Evolutionary conservation across 2,329 filamentous ascomycete genomes (phyloP).

Genomic region (Colletotrichum chrysophilum): DNA sequence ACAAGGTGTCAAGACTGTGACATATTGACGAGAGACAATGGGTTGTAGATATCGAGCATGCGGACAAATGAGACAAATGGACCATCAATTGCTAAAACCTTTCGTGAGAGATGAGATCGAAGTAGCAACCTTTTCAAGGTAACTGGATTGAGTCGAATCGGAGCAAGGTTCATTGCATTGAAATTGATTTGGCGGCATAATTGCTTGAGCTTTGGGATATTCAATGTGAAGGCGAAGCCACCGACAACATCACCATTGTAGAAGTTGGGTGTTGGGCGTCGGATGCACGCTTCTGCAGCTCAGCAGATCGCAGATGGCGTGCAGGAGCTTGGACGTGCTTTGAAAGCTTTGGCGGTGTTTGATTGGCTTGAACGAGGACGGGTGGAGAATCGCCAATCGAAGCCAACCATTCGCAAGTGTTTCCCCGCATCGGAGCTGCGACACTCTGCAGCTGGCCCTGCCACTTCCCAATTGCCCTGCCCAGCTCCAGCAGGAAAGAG

Average conservation of each 20-base stretch:
- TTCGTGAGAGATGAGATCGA: background rate
- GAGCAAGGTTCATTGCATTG: accelerated
- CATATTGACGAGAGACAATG: background rate
- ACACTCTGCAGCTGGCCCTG: conserved; percentile 2
- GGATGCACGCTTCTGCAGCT: background rate
- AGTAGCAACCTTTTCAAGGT: background rate
- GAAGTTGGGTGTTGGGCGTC: background rate
- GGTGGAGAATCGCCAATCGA: background rate
- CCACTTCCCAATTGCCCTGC: background rate
- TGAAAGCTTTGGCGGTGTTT: background rate
- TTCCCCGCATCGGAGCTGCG: conserved; percentile 16
- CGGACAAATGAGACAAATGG: background rate
- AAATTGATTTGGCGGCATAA: accelerated
- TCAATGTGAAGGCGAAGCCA: background rate
- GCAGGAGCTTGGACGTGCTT: conserved; percentile 17
- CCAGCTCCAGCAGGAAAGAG: background rate
- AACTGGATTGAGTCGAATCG: accelerated
- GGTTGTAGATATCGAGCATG: accelerated
- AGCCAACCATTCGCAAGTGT: background rate
- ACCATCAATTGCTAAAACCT: background rate
- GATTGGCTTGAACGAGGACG: background rate
- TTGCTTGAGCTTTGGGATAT: accelerated
- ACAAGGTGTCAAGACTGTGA: background rate
- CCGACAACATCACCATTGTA: background rate
- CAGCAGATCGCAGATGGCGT: conserved; percentile 17